Evolutionary conservation across 352 stramenopile species (phyloP).

Genomic region (Globisporangium polare): DNA sequence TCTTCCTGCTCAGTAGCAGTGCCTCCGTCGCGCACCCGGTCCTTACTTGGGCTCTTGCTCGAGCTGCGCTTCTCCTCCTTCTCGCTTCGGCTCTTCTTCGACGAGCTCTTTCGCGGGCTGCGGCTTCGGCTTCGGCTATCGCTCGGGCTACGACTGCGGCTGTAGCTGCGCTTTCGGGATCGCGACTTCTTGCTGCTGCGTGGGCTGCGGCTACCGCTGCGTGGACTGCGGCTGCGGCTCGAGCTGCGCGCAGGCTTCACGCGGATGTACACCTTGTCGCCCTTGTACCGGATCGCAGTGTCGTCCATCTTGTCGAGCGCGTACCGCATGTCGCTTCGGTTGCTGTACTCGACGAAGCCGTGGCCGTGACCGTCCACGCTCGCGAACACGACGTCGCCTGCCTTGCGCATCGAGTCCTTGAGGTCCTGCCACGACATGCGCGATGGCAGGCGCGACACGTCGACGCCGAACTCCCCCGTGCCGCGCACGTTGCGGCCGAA

Average conservation of each 20-base stretch:
- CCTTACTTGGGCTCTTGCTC: slow-evolving; percentile 14
- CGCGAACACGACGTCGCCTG: slow-evolving; percentile 59
- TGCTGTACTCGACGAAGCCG: slow-evolving; percentile 67
- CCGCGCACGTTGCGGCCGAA: slow-evolving; percentile 49
- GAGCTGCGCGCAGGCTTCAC: slow-evolving; percentile 28
- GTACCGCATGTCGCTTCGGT: slow-evolving; percentile 67
- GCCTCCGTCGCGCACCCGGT: slow-evolving; percentile 1
- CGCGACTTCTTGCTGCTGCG: slow-evolving; percentile 31
- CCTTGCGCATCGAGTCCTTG: slow-evolving; percentile 66
- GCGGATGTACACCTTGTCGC: slow-evolving; percentile 47
- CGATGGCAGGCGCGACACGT: slow-evolving; percentile 51
- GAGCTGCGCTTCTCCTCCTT: slow-evolving; percentile 20
- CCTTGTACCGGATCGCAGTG: slow-evolving; percentile 48
- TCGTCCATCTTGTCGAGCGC: slow-evolving; percentile 67
- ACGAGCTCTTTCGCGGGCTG: slow-evolving; percentile 20
- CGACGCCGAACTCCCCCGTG: slow-evolving; percentile 47
- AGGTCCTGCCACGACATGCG: slow-evolving; percentile 65
- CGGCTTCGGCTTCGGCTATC: slow-evolving; percentile 14
- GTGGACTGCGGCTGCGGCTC: slow-evolving; percentile 33
- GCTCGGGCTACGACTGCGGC: slow-evolving; percentile 31
- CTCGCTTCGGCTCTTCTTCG: slow-evolving; percentile 11
- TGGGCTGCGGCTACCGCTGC: slow-evolving; percentile 31
- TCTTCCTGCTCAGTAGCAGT: slow-evolving; percentile 9
- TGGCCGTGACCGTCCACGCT: slow-evolving; percentile 66
- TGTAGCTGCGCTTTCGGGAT: slow-evolving; percentile 21